Base-by-base conservation (phyloP, 495 filamentous ascomycete genomes). In the Hypoxylon perforatum region DNA sequence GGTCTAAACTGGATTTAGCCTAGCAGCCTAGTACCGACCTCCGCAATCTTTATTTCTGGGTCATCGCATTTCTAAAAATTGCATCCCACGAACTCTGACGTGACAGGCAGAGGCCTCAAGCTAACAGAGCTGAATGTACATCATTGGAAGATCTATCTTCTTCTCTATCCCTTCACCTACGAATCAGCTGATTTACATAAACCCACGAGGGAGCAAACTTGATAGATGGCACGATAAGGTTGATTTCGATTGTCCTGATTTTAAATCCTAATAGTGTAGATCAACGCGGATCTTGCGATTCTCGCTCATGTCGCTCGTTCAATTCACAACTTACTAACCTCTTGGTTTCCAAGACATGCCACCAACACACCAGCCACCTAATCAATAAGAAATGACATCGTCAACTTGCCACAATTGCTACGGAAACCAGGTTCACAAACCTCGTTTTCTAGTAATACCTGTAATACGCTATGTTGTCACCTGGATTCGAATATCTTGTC, bases 61-160 rank as follows among this genome's bases (percentile, higher is more conserved):
- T 17, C 17, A 70, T 70, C 35, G 56, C 35, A 45, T 70, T 70
- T 65, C 67, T 65, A 70, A 70, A 70, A 70, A 66, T 70, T 28
- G 67, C 46, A 70, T 70, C 52, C 50, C 51, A 58, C 49, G 54
- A 67, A 47, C 45, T 46, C 36, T 55, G 55, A 64, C 52, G 45
- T 63, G 42, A 48, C 59, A 53, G 18, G 30, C 12, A 35, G 30
- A 39, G 6, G 52, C 18, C 28, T 9, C 39, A 21, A 46, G 53
- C 41, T 57, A 1, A n/a, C n/a, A n/a, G n/a, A n/a, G n/a, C n/a
- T n/a, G n/a, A n/a, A 6, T 42, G 39, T 36, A 57, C 30, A 38
- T 47, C 11, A 33, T 21, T 15, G n/a, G 28, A 38, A 47, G 25
- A 17, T 28, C 17, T 15, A 49, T 11, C 14, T 35, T 36, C 25